Percentiles rank a stretch among this genome's conserved stretches.
phyloP scores from a whole-genome alignment of 2,329 filamentous ascomycete genomes.

The Microdochium bolleyi region DNA sequence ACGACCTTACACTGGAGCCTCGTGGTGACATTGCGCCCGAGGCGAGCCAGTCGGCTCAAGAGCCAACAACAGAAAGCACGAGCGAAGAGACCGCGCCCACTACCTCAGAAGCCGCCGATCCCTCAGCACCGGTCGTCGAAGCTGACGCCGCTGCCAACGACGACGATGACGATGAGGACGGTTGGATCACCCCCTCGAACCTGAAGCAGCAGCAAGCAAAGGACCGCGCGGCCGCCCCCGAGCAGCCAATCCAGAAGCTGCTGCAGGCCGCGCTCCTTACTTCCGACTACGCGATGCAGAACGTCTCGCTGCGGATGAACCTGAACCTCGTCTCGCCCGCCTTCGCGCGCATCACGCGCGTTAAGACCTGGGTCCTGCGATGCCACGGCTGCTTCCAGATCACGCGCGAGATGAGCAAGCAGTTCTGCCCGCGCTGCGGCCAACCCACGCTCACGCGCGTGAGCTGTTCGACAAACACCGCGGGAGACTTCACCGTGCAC shows the following conservation, averaged over 20 bases:
- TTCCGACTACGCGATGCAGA: slow-evolving; percentile 96
- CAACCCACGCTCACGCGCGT: slow-evolving; percentile 80
- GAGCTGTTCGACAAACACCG: slow-evolving; percentile 73
- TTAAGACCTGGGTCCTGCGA: slow-evolving; percentile 83
- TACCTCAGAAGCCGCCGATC: neutral
- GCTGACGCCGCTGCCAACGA: slow-evolving; percentile 31
- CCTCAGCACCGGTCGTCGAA: slow-evolving; percentile 3
- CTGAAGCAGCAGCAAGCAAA: slow-evolving; percentile 74
- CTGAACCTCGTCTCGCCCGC: slow-evolving; percentile 77
- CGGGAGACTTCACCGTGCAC: slow-evolving; percentile 76
- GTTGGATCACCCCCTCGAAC: slow-evolving; percentile 94
- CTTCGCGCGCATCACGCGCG: slow-evolving; percentile 70
- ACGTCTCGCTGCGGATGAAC: slow-evolving; percentile 90
- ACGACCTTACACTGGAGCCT: neutral
- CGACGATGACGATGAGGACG: slow-evolving; percentile 52
- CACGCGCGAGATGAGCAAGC: slow-evolving; percentile 74
- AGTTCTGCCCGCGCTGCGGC: slow-evolving; percentile 90
- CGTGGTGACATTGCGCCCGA: neutral
- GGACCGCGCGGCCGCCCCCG: slow-evolving; percentile 43
- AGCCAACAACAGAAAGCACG: neutral
- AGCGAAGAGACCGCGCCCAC: neutral
- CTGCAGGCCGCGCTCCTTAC: slow-evolving; percentile 90
- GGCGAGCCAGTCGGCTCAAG: neutral
- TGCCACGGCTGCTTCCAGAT: slow-evolving; percentile 91
- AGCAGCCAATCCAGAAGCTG: slow-evolving; percentile 47